A percentile compares a stretch with the other conserved stretches of the same genome.
phyloP scores from a whole-genome alignment of 495 filamentous ascomycete species.

The Aspergillus ellipticus region DNA sequence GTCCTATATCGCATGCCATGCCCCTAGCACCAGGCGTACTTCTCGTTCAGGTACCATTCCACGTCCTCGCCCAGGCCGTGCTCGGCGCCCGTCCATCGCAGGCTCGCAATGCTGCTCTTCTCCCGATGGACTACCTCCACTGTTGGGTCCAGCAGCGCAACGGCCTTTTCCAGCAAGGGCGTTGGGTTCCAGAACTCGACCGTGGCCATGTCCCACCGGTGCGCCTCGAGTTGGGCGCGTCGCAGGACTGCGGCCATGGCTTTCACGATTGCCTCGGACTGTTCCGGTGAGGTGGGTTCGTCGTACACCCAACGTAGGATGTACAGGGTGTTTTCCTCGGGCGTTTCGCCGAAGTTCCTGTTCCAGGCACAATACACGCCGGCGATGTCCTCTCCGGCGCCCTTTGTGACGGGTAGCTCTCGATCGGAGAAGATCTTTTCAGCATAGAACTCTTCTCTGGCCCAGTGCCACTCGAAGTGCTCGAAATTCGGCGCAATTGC shows the following conservation, averaged over 20 bases:
- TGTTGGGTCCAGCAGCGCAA: slow-evolving; percentile 47
- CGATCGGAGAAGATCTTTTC: slow-evolving; percentile 41
- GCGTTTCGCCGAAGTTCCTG: slow-evolving; percentile 58
- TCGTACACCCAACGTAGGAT: slow-evolving; percentile 78
- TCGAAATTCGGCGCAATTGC: slow-evolving; percentile 72
- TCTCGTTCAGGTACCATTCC: slow-evolving; percentile 89
- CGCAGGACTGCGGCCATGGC: slow-evolving; percentile 51
- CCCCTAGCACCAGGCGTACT: slow-evolving; percentile 87
- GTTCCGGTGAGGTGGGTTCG: slow-evolving; percentile 33
- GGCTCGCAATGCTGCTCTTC: slow-evolving; percentile 57
- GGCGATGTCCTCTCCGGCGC: slow-evolving; percentile 56
- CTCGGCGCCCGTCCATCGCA: slow-evolving; percentile 59
- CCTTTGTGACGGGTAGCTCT: slow-evolving; percentile 56
- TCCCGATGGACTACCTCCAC: slow-evolving; percentile 56
- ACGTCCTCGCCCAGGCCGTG: slow-evolving; percentile 51
- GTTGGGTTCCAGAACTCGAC: slow-evolving; percentile 67
- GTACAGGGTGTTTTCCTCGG: slow-evolving; percentile 66
- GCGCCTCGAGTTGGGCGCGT: slow-evolving; percentile 53
- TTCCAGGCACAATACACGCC: slow-evolving; percentile 80
- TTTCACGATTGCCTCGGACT: slow-evolving; percentile 32
- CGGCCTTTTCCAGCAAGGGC: slow-evolving; percentile 53
- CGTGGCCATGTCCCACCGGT: slow-evolving; percentile 54
- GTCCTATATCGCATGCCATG: slow-evolving; percentile 2
- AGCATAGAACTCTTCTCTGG: slow-evolving; percentile 79
- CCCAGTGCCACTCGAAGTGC: slow-evolving; percentile 79